These are phyloP conservation scores for Solanum clarkiae DNA, from an alignment of 257 asterid genomes.

Conservation along the genomic window DNA sequence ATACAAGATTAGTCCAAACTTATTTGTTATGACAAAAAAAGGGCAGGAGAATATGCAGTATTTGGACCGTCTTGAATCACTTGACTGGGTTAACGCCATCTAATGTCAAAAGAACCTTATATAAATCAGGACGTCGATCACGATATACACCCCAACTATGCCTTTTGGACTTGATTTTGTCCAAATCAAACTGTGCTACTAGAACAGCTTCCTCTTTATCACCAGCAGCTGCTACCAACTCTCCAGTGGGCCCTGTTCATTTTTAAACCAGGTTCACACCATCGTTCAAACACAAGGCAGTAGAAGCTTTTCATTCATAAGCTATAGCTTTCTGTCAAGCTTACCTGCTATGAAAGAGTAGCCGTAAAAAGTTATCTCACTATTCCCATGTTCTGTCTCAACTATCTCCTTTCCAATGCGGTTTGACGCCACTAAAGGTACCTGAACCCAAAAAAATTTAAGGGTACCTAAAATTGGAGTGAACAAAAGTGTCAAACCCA, in stretches of 20 bases:
- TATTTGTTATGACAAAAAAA: neutral
- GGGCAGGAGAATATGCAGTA: neutral
- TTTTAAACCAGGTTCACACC: slow-evolving; percentile 2
- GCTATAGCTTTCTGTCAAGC: neutral
- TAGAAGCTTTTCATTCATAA: neutral
- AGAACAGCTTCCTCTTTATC: slow-evolving; percentile 83
- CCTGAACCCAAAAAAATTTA: slow-evolving; percentile 29
- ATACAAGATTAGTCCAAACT: neutral
- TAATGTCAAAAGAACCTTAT: slow-evolving; percentile 79
- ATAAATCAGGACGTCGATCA: slow-evolving; percentile 88
- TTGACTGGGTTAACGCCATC: slow-evolving; percentile 51
- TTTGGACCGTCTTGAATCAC: neutral
- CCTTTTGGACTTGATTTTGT: slow-evolving; percentile 69
- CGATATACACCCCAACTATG: slow-evolving; percentile 85
- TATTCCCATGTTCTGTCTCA: slow-evolving; percentile 79
- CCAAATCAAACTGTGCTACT: slow-evolving; percentile 68
- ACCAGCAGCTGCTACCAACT: slow-evolving; percentile 52
- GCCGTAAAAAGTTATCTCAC: slow-evolving; percentile 83
- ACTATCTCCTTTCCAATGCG: slow-evolving; percentile 82
- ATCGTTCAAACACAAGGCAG: neutral
- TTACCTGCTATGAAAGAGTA: slow-evolving; percentile 93
- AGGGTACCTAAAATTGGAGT: neutral
- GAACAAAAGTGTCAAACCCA: neutral
- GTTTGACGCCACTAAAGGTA: slow-evolving; percentile 90
- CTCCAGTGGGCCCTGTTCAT: slow-evolving; percentile 77